Percentiles rank a stretch among this genome's conserved stretches.
Evolutionary conservation across 306 rosid genomes (phyloP).

Genomic region (Dalbergia oliveri): DNA sequence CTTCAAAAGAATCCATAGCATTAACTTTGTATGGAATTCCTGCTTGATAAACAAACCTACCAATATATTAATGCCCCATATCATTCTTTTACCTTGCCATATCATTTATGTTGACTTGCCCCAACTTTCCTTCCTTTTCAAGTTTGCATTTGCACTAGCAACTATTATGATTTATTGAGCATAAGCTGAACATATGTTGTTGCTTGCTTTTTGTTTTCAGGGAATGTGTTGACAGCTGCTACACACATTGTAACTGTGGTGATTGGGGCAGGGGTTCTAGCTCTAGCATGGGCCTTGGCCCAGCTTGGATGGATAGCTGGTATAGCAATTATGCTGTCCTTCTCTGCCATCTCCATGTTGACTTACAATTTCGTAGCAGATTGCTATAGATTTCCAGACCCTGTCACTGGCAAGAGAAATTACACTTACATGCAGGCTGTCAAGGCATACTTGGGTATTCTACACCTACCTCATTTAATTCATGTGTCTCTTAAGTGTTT

Average conservation of each 20-base stretch:
- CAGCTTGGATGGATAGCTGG: slow-evolving; percentile 63
- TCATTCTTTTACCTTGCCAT: not conserved
- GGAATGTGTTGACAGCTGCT: slow-evolving; percentile 52
- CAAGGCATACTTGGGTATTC: slow-evolving; percentile 47
- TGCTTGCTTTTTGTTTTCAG: slow-evolving; percentile 37
- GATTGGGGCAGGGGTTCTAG: slow-evolving; percentile 60
- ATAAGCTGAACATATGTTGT: not conserved
- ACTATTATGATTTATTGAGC: too few relatives aligned
- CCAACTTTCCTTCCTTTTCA: too few relatives aligned
- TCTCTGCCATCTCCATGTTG: slow-evolving; percentile 51
- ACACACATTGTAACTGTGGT: slow-evolving; percentile 58
- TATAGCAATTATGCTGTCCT: slow-evolving; percentile 34
- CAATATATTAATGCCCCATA: not conserved
- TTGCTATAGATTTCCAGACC: slow-evolving; percentile 63
- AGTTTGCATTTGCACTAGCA: not conserved
- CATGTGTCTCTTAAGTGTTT: not conserved
- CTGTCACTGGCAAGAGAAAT: slow-evolving; percentile 51
- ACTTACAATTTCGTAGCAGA: slow-evolving; percentile 56
- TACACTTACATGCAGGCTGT: slow-evolving; percentile 66
- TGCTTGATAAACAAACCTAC: not conserved
- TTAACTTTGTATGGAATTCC: not conserved
- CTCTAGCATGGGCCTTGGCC: slow-evolving; percentile 58
- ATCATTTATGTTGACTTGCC: not conserved
- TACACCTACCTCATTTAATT: not conserved
- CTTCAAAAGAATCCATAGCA: not conserved